Percentiles rank a stretch among this genome's conserved stretches.
Conservation (phyloP, 805 yeast species). For the Cyberlindnera japonica region DNA sequence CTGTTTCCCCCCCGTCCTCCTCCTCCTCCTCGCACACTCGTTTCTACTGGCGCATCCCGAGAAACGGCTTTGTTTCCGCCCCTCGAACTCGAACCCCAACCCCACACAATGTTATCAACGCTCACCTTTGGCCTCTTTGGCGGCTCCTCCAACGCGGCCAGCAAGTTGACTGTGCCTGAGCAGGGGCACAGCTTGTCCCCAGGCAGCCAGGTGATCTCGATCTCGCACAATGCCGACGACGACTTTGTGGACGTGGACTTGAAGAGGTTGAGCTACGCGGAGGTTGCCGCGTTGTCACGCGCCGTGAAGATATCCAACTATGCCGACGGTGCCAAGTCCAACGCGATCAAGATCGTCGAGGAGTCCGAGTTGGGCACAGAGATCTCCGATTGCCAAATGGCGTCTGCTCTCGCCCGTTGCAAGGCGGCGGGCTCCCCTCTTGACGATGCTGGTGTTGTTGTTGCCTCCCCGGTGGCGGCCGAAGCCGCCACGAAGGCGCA, state of each 20-base stretch:
- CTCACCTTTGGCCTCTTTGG: constrained; percentile 10
- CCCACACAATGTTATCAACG: constrained; percentile 11
- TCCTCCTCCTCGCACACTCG: neutral
- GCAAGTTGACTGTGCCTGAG: neutral
- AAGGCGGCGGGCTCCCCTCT: neutral
- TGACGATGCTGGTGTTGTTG: neutral
- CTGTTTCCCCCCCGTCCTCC: neutral
- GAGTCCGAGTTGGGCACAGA: constrained; percentile 17
- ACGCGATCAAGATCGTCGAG: constrained; percentile 13
- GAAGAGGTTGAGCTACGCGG: constrained; percentile 50
- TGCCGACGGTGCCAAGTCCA: neutral
- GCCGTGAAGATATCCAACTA: constrained; percentile 8
- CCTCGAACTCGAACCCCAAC: neutral
- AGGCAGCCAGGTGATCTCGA: constrained; percentile 18
- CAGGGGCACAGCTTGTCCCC: constrained; percentile 14
- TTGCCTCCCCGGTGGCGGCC: neutral
- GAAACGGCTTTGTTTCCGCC: neutral
- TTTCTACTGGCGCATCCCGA: neutral
- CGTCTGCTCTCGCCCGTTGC: constrained; percentile 10
- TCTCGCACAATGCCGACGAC: constrained; percentile 27
- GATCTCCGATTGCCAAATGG: constrained; percentile 23
- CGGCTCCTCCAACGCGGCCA: neutral
- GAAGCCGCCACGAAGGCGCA: neutral
- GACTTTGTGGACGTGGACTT: constrained; percentile 45
- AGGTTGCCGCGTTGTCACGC: constrained; percentile 39